Base-by-base conservation (phyloP, 2,329 filamentous ascomycete species). In the Cryphonectria japonica region DNA sequence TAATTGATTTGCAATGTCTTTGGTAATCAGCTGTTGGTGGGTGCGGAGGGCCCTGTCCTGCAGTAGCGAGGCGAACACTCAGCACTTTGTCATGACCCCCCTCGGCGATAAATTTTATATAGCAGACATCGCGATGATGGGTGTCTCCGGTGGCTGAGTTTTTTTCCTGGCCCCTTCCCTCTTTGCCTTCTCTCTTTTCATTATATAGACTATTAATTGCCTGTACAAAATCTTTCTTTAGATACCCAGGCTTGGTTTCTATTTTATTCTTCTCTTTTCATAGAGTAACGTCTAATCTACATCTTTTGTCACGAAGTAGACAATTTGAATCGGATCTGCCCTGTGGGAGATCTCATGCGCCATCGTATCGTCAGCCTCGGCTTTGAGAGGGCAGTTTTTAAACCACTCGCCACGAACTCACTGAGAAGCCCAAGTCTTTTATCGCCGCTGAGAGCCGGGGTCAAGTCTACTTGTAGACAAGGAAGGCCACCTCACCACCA, bases 1-100 rank as follows among this genome's bases (percentile, higher is more conserved):
- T 37, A 26, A 29, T 16, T 72, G 71, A 72, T 72, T 70, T 66
- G 50, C 66, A 72, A 72, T 70, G 59, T 29, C 71, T 68, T 72
- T 70, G 64, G 60, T 37, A 68, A 67, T 61, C 68, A 60, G 8
- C 37, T 14, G 26, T 6, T 46, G 22, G 61, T n/a, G 37, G n/a
- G 29, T 62, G 9, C 4, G n/a, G 34, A 16, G 46, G 43, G 43
- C 4, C 46, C 46, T 50, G 46, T 7, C 46, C n/a, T 9, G 46
- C 46, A 50, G 46, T 50, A 50, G 46, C 43, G 43, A 50, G 43
- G 43, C 6, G 43, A 50, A 46, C 41, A 71, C 67, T 70, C 64
- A 70, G 67, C 57, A 69, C 41, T 67, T 67, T 32, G 65, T 67
- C 50, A 67, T 67, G 34, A 41, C n/a, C 46, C 19, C 46, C 22